These are phyloP conservation scores for Daedaleopsis sinensis DNA, from an alignment of 768 basidiomycete species.

Conservation along the genomic window DNA sequence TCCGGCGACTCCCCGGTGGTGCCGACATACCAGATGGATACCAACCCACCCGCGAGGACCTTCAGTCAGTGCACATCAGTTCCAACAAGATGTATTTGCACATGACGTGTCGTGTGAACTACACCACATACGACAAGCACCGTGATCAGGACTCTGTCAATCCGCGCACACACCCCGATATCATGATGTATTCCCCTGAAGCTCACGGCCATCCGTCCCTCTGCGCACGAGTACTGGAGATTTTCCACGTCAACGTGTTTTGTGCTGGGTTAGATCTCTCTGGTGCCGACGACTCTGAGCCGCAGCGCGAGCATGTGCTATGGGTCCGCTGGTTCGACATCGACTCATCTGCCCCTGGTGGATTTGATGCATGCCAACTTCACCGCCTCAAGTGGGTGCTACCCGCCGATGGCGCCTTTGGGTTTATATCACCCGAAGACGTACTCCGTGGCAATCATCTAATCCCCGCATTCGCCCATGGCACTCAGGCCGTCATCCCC, in stretches of 20 bases:
- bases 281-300: slow-evolving; percentile 9
- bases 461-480: slow-evolving; percentile 41
- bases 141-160: slow-evolving; percentile 44
- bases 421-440: slow-evolving; percentile 47
- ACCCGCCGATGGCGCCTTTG: slow-evolving; percentile 38
- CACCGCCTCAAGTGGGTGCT: slow-evolving; percentile 43
- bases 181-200: slow-evolving; percentile 32
- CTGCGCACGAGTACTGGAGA: slow-evolving; percentile 32
- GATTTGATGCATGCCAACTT: slow-evolving; percentile 32
- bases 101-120: slow-evolving; percentile 38
- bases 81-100: slow-evolving; percentile 34
- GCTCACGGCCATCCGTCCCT: slow-evolving; percentile 27
- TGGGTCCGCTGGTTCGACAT: slow-evolving; percentile 44
- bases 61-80: background rate
- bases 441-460: slow-evolving; percentile 45
- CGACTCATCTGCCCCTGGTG: slow-evolving; percentile 27
- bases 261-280: slow-evolving; percentile 23
- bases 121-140: slow-evolving; percentile 47
- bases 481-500: background rate
- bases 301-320: slow-evolving; percentile 34
- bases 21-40: background rate
- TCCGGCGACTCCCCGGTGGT: background rate
- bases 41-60: background rate
- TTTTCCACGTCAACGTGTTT: slow-evolving; percentile 33
- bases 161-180: slow-evolving; percentile 35